Percentiles rank a stretch among this genome's conserved stretches.
phyloP scores from a whole-genome alignment of 192 early-diverging fungal species.

The Haplosporangium gracile region DNA sequence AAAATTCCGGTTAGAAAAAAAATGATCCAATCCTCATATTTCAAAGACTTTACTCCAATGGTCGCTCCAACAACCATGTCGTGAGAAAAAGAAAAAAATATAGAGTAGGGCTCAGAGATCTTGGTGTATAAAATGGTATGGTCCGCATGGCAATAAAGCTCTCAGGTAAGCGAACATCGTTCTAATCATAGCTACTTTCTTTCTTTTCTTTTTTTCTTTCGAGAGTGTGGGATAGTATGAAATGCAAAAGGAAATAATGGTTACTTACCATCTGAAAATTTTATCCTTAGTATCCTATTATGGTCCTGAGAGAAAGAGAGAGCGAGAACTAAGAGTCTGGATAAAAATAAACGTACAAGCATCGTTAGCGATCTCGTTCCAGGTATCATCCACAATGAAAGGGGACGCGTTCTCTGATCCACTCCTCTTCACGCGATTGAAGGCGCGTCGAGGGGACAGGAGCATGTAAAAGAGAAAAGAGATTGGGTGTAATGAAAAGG shows the following conservation, averaged over 20 bases:
- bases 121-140: slow-evolving; percentile 59
- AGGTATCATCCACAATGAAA: background rate
- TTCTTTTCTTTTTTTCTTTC: slow-evolving; percentile 10
- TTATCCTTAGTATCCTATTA: too few relatives aligned
- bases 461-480: background rate
- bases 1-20: too few relatives aligned
- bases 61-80: background rate
- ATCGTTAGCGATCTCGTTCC: background rate
- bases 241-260: background rate
- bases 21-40: too few relatives aligned
- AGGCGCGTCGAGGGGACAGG: background rate
- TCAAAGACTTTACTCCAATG: background rate
- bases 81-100: background rate
- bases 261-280: slow-evolving; percentile 20
- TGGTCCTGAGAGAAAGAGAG: background rate
- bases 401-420: background rate
- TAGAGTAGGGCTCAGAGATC: slow-evolving; percentile 46
- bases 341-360: background rate
- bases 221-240: background rate
- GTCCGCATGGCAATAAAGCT: slow-evolving; percentile 60
- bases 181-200: slow-evolving; percentile 47
- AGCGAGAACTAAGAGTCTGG: background rate
- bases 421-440: background rate
- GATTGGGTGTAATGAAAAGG: slow-evolving; percentile 13
- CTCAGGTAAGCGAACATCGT: slow-evolving; percentile 59